Evolutionary conservation across 148 eudicot species (phyloP), one percentile per base, ranked within the genome.

Genomic region (Chenopodium album): DNA sequence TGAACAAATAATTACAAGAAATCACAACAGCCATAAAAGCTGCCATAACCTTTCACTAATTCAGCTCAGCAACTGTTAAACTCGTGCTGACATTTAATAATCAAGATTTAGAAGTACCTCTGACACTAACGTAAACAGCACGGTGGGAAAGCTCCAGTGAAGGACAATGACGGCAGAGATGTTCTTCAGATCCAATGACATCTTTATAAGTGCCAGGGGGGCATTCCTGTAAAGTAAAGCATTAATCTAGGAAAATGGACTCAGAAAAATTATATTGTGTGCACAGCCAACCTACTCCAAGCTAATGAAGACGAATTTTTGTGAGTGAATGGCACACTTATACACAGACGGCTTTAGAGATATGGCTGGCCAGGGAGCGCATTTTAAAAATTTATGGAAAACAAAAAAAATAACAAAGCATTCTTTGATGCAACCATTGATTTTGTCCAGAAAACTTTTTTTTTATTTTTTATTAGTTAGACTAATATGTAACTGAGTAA

Each of bases 181-280:
- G 82, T 75, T 68, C 83, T 79, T 91, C 94, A 83, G 98, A 93
- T 81, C 98, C 98, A 56, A 86, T 84, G 56, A 85, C 94, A 91
- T 90, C 89, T 85, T 95, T 95, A 85, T 92, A 95, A 73, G 98
- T 93, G 70, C 98, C 98, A 83, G 85, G 70, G 64, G 98, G 97
- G 74, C 98, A 95, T 87, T 92, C 98, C 98, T 95, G 89, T 82
- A 78, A 77, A 85, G 68, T 16, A 75, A 77, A 54, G 79, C 34
- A 41, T 64, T 54, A 64, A 66, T 63, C 71, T 29, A 81, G 41
- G 65, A 2, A 32, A 44, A 66, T 52, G 76, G 77, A 80, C 64
- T 50, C 52, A 1, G 54, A 64, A 22, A 37, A 22, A 20, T 12
- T 29, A 22, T 52, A 47, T 8, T 29, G 22, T 13, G 34, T 2